These are phyloP conservation scores for Suillus tomentosus DNA, from an alignment of 768 basidiomycete genomes.

Conservation along the genomic window DNA sequence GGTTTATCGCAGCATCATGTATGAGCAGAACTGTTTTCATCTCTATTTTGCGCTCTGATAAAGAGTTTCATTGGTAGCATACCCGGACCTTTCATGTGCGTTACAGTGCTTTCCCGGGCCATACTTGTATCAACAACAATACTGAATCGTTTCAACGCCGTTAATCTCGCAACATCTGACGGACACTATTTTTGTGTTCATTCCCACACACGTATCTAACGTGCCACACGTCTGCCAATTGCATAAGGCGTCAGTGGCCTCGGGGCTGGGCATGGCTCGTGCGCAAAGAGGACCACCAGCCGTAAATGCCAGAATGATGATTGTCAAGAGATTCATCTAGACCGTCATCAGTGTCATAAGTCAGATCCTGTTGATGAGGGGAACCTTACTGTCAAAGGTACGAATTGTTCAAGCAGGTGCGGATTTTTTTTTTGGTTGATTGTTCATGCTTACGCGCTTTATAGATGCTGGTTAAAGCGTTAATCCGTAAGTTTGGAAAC, in stretches of 20 bases:
- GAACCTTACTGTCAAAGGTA: not conserved
- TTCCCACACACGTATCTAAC: not conserved
- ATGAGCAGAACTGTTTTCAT: not conserved
- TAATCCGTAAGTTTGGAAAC: not conserved
- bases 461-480: not conserved
- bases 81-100: not conserved
- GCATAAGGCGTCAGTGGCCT: slow-evolving; percentile 1
- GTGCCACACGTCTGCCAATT: slow-evolving; percentile 5
- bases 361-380: not conserved
- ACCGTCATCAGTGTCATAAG: not conserved
- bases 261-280: not conserved
- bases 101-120: no score
- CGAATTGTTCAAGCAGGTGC: not conserved
- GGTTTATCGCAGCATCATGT: no score
- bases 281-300: not conserved
- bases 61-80: no score
- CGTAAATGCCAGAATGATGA: not conserved
- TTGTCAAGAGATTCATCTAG: not conserved
- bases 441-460: not conserved
- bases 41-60: not conserved
- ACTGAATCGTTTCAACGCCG: no score
- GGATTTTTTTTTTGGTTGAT: not conserved
- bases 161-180: no score
- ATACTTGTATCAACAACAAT: no score
- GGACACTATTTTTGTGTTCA: not conserved